Evolutionary conservation across 305 asterid genomes (phyloP).

Genomic region (Fraxinus albicans): DNA sequence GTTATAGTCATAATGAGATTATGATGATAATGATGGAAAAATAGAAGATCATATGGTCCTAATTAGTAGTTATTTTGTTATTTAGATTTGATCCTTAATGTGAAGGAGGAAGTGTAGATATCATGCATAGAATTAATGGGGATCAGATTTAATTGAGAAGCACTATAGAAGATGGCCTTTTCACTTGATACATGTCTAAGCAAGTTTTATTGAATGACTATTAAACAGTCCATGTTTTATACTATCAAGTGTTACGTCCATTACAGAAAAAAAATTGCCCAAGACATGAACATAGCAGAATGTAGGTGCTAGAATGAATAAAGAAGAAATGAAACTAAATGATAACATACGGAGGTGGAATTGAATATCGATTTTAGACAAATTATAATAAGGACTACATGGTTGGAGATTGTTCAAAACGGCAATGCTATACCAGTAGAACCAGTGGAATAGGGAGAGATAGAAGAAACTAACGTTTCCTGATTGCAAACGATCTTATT

Average conservation of each 20-base stretch:
- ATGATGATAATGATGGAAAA: background rate
- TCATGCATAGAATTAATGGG: constrained; percentile 1
- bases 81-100: background rate
- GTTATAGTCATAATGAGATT: background rate
- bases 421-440: background rate
- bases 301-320: background rate
- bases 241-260: background rate
- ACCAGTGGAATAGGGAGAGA: background rate
- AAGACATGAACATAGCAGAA: background rate
- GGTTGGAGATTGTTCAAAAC: background rate
- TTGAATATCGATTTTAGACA: background rate
- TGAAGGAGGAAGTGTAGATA: background rate
- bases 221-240: background rate
- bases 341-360: background rate
- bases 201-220: background rate
- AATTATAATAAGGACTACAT: background rate
- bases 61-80: background rate
- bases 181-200: background rate
- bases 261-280: background rate
- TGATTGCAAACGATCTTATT: background rate
- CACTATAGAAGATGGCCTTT: background rate
- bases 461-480: background rate
- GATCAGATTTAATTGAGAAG: background rate
- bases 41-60: background rate
- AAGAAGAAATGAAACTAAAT: background rate